Conservation (phyloP, 2,329 filamentous ascomycete genomes). For the Gyromitra esculenta region DNA sequence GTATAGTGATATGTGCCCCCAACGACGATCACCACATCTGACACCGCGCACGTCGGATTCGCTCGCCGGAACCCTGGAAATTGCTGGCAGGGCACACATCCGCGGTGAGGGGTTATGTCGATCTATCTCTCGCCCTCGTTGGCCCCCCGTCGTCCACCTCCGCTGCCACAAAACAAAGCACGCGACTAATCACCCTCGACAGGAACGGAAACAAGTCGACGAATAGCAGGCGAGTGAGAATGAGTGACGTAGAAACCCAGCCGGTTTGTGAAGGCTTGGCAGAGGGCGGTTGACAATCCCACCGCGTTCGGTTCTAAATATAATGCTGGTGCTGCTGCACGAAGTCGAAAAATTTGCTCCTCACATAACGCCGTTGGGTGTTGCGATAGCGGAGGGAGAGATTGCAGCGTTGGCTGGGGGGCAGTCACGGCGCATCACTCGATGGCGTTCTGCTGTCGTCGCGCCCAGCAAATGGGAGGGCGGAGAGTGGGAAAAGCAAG, state of each 20-base stretch:
- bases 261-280: conserved; percentile 36
- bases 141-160: not conserved
- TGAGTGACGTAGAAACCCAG: conserved; percentile 41
- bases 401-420: not conserved
- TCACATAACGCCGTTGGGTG: not conserved
- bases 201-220: conserved; percentile 18
- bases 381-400: not conserved
- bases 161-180: conserved; percentile 3
- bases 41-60: conserved; percentile 7
- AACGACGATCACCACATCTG: conserved; percentile 8
- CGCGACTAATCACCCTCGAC: conserved; percentile 4
- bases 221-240: conserved; percentile 45
- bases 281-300: conserved; percentile 22
- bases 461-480: not conserved
- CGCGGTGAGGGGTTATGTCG: conserved; percentile 29
- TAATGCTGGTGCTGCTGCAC: not conserved
- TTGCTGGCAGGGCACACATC: conserved; percentile 27
- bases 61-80: conserved; percentile 8
- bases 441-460: not conserved
- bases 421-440: conserved; percentile 3
- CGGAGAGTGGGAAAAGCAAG: not conserved
- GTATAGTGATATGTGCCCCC: not conserved
- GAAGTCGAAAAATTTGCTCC: not conserved
- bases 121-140: conserved; percentile 25
- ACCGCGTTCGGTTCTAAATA: conserved; percentile 42